phyloP scores from a whole-genome alignment of 1,139 yeast species.

The Geotrichum klebahnii region DNA sequence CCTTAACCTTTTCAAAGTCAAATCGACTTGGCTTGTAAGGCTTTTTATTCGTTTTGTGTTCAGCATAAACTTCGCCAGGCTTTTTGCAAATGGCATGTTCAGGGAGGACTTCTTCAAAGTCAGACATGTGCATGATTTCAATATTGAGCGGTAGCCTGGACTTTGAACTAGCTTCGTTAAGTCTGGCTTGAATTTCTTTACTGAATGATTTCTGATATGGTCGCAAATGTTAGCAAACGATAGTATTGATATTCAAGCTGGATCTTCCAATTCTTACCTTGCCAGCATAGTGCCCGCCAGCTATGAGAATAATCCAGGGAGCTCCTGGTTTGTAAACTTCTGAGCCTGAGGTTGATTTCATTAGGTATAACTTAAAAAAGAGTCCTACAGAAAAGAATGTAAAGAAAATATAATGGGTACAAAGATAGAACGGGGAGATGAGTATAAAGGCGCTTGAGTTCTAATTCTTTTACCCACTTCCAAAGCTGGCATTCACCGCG shows the following conservation, averaged over 20 bases:
- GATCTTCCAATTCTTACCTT: constrained; percentile 45
- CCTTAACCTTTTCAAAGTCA: constrained; percentile 40
- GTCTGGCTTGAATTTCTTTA: constrained; percentile 26
- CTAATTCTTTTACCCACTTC: no score
- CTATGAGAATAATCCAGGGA: constrained; percentile 51
- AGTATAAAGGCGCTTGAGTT: no score
- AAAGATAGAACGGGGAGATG: no score
- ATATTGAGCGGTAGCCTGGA: constrained; percentile 21
- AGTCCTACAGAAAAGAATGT: no score
- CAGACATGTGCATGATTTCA: constrained; percentile 34
- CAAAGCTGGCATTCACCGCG: no score
- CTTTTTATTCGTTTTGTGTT: constrained; percentile 8
- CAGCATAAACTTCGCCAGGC: constrained; percentile 18
- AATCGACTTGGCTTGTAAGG: constrained; percentile 37
- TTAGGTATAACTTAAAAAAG: background rate
- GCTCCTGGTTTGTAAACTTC: constrained; percentile 6
- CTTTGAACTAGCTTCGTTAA: constrained; percentile 16
- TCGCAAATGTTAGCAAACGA: background rate
- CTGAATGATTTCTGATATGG: constrained; percentile 31
- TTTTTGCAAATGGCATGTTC: constrained; percentile 6
- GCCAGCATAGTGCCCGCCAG: constrained; percentile 76
- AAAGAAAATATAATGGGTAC: no score
- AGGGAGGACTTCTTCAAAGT: constrained; percentile 27
- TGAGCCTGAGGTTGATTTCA: background rate
- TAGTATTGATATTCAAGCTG: background rate